Evolutionary conservation across 2,329 filamentous ascomycete species (phyloP).

Genomic region (Penicillium sp.): DNA sequence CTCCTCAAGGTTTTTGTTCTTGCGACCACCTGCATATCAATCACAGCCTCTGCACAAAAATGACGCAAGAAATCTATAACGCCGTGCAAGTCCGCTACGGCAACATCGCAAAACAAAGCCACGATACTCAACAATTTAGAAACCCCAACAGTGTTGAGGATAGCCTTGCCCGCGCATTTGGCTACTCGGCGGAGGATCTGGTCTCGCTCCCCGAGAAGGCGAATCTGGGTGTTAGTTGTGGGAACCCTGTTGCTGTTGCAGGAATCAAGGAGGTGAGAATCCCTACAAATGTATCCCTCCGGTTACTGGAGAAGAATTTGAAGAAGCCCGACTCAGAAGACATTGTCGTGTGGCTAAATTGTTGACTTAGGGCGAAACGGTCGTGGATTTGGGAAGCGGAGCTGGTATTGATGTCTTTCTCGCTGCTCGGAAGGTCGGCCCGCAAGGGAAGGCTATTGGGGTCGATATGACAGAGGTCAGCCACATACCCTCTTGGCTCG

Average conservation of each 20-base stretch:
- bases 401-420: conserved; percentile 64
- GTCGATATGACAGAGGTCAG: conserved; percentile 64
- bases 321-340: no score
- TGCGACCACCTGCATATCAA: no score
- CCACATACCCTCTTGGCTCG: neutral
- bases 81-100: conserved; percentile 18
- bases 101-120: conserved; percentile 9
- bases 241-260: conserved; percentile 58
- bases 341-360: no score
- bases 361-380: conserved; percentile 55
- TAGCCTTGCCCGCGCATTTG: conserved; percentile 57
- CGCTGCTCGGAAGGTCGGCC: conserved; percentile 57
- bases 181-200: conserved; percentile 57
- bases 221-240: conserved; percentile 61
- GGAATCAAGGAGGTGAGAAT: conserved; percentile 42
- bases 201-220: conserved; percentile 50
- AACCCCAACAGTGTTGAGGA: conserved; percentile 25
- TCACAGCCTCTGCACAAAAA: neutral
- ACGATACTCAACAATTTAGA: neutral
- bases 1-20: no score
- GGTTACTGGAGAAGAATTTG: no score
- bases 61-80: conserved; percentile 15
- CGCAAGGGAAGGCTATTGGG: conserved; percentile 57
- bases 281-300: no score
- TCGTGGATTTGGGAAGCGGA: conserved; percentile 63